Base-by-base conservation (phyloP, 495 filamentous ascomycete species). In the Talaromyces liani region DNA sequence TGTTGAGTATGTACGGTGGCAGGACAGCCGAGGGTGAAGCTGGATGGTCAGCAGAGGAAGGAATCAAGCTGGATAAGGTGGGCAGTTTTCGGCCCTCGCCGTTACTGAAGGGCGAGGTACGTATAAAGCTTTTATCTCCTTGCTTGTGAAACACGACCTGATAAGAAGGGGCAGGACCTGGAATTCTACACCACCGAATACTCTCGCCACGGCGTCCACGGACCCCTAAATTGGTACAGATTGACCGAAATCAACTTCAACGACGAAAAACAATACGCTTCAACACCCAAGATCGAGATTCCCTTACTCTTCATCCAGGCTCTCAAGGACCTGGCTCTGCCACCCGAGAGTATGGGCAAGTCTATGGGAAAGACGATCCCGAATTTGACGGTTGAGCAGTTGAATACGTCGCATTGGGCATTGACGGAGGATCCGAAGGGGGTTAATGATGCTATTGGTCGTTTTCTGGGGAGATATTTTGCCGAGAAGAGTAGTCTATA, bases 181-280 rank as follows among this genome's bases (percentile, higher is more conserved):
- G 87, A 92, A 54, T 91, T 84, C 73, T 97, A 96, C 72, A 83
- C 83, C 16, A 76, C 84, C 39, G 78, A 91, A 73, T 95, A 83
- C 71, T 75, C 76, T 12, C 80, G 84, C n/a, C 79, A 86, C 65
- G 93, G 92, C 0, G 68, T 97, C 61, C 83, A 87, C 66, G 91
- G 90, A 2, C 88, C 90, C 20, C 78, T 86, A 59, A 87, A 92
- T 67, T 97, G 92, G 91, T 97, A 98, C 72, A 82, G 88, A 16
- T 89, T 85, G 2, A 72, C 79, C 1, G 69, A 85, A 70, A 71
- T 88, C 60, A 97, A 97, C 71, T 88, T 80, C 69, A 79, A 90
- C 9, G 91, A 96, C 59, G 93, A 97, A 67, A 69, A 82, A 49
- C 75, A 72, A 69, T 82, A 81, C 65, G 72, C 75, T 4, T 67